phyloP scores from a whole-genome alignment of 2,329 filamentous ascomycete genomes.

The Aureobasidium pullulans region DNA sequence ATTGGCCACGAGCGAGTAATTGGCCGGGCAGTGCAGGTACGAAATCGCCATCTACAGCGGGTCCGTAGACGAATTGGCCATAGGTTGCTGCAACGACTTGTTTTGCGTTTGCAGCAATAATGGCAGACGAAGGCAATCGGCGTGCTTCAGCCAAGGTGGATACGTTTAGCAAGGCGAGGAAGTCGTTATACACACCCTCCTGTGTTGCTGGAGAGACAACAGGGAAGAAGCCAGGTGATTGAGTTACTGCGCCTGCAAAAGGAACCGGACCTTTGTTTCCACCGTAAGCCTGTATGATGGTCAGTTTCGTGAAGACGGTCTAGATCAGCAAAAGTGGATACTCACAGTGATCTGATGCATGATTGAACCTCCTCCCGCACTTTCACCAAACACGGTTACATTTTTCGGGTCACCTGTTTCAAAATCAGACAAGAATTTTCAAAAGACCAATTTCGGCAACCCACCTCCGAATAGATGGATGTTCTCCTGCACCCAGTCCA shows the following conservation, averaged over 20 bases:
- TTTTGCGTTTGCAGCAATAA: constrained; percentile 39
- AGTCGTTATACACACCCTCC: constrained; percentile 33
- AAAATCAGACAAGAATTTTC: background rate
- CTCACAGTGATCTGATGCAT: constrained; percentile 47
- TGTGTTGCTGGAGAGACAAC: constrained; percentile 28
- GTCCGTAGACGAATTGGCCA: constrained; percentile 39
- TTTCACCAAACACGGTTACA: constrained; percentile 43
- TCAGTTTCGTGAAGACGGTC: background rate
- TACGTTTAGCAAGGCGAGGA: constrained; percentile 37
- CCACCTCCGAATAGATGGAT: constrained; percentile 52
- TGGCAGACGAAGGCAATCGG: constrained; percentile 29
- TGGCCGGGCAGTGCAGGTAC: constrained; percentile 40
- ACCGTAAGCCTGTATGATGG: constrained; percentile 32
- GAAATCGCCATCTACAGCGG: constrained; percentile 44
- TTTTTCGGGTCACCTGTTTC: constrained; percentile 25
- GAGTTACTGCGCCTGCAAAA: constrained; percentile 40
- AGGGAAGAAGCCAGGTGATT: constrained; percentile 40
- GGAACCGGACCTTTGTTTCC: constrained; percentile 35
- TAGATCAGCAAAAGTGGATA: no score
- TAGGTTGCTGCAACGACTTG: constrained; percentile 35
- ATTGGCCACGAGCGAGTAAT: constrained; percentile 38
- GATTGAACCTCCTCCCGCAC: constrained; percentile 47
- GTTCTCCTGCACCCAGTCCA: constrained; percentile 51
- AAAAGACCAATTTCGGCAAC: constrained; percentile 15
- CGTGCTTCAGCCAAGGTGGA: constrained; percentile 39